Base-by-base conservation (phyloP, 345 rosid genomes). In the Salix exigua region DNA sequence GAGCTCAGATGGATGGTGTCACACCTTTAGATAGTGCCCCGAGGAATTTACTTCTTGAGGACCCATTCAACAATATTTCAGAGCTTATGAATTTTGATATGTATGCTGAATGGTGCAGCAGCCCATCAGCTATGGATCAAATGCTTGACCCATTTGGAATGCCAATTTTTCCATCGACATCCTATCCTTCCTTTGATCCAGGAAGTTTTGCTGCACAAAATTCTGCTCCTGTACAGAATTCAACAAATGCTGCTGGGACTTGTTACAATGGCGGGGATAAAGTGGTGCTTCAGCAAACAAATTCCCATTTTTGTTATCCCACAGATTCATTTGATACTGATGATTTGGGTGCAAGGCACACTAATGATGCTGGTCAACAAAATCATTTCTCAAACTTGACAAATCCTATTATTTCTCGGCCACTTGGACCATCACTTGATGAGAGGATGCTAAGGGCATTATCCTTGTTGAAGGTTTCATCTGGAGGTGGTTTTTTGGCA, bases 381-480 rank as follows among this genome's bases (percentile, higher is more conserved):
- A 80, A 25, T 21, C 46, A 70, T 50, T n/a, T 72, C 69, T 73
- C 88, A 1, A 81, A 76, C 48, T 63, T 42, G 6, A 70, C 70
- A 1, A 77, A 79, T 51, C 44, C 35, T 76, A 64, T 78, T 69
- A 38, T 90, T 79, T 60, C 88, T 72, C 83, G 83, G 84, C 84
- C 91, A 46, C 4, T 90, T 65, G 75, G 82, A 10, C 18, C 25
- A 25, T 87, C 97, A 53, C 87, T 95, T 67, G 92, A 88, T 74
- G 99, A 95, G 84, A 93, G 77, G 91, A 91, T 93, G 97, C 86
- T 92, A 48, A 89, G 77, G 82, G 99, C 93, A 2, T 83, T 95
- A 68, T 87, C 96, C 18, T 61, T 90, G 64, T 86, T 95, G 62
- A 92, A 86, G 85, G 94, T 89, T 63, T 88, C 88, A 40, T 89